A percentile compares a stretch with the other conserved stretches of the same genome.
phyloP scores from a whole-genome alignment of 345 rosid genomes.

The Populus ilicifolia region DNA sequence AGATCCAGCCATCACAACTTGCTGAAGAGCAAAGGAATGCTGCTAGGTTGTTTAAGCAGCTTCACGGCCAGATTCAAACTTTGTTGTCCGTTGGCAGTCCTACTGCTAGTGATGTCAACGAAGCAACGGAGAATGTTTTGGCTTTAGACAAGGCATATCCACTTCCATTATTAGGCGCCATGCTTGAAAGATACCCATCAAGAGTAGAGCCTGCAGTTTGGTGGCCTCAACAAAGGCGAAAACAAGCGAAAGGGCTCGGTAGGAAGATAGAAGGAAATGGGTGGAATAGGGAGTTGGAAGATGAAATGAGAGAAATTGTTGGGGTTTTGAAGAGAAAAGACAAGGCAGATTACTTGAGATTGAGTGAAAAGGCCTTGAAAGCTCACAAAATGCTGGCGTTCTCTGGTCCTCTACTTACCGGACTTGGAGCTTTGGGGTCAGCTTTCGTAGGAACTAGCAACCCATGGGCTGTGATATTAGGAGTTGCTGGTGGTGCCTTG shows the following conservation, averaged over 20 bases:
- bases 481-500: conserved; percentile 38
- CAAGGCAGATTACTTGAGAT: conserved; percentile 37
- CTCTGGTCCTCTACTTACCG: conserved; percentile 45
- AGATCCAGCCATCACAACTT: no score
- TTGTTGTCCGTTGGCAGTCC: conserved; percentile 27
- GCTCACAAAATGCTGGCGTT: conserved; percentile 40
- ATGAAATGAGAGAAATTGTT: conserved; percentile 35
- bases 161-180: conserved; percentile 46
- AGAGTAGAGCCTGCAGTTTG: conserved; percentile 45
- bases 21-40: conserved; percentile 63
- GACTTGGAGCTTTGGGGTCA: conserved; percentile 41
- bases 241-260: background rate
- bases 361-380: conserved; percentile 33
- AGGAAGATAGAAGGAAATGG: conserved; percentile 26
- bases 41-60: conserved; percentile 44
- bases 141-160: conserved; percentile 56
- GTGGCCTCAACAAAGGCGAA: conserved; percentile 35
- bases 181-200: conserved; percentile 51
- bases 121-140: conserved; percentile 40
- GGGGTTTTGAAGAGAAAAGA: conserved; percentile 41
- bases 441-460: conserved; percentile 26
- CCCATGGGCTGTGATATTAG: conserved; percentile 27
- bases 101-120: conserved; percentile 29
- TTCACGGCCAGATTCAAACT: conserved; percentile 32
- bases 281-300: conserved; percentile 39